Conservation (phyloP, 148 eudicot genomes). For the Diospyros kaki region DNA sequence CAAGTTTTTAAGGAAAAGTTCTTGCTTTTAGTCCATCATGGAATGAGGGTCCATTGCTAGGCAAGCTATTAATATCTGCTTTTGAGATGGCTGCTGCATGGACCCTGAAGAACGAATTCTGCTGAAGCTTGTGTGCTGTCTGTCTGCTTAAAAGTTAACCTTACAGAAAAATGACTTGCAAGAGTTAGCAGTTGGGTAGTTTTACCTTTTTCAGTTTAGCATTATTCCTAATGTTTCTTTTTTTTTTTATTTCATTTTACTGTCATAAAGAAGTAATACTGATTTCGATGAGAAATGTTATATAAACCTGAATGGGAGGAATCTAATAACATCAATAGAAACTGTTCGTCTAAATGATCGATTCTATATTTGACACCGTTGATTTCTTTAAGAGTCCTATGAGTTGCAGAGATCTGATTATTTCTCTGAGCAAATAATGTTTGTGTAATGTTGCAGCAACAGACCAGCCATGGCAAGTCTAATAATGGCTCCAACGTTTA, state of each 20-base stretch:
- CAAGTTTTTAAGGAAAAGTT: not conserved
- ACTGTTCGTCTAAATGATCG: not conserved
- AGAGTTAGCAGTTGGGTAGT: not conserved
- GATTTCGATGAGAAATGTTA: no score
- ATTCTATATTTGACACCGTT: not conserved
- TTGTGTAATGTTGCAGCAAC: constrained; percentile 9
- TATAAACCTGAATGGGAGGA: no score
- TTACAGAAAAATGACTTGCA: not conserved
- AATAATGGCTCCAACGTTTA: constrained; percentile 34
- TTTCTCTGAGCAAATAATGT: not conserved
- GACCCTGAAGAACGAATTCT: not conserved
- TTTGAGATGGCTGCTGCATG: not conserved
- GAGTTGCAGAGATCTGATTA: not conserved
- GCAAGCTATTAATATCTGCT: not conserved
- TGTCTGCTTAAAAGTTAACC: constrained; percentile 4
- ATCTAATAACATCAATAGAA: no score
- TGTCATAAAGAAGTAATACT: no score
- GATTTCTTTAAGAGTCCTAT: not conserved
- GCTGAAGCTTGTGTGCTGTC: not conserved
- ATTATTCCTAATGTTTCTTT: not conserved
- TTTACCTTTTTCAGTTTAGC: not conserved
- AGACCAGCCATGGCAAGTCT: constrained; percentile 43
- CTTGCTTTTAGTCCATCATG: not conserved
- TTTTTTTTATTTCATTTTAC: not conserved
- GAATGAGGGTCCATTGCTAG: not conserved